Evolutionary conservation across 169 alveolate species (phyloP), one percentile per base, ranked within the genome.

Genomic region (Cryptosporidium ryanae): DNA sequence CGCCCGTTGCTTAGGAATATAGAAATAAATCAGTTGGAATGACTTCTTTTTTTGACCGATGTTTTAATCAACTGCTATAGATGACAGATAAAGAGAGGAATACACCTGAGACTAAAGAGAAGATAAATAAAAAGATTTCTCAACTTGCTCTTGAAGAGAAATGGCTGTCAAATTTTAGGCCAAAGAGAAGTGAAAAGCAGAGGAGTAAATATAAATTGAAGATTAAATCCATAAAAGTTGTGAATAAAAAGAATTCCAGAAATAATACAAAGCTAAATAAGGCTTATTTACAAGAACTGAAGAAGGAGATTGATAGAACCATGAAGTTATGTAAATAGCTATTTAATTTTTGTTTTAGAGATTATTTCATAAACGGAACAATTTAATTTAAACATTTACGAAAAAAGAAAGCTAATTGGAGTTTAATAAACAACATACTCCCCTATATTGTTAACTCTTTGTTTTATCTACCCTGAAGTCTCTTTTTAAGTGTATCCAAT

Each of bases 121-220:
- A 18, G 1, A 46, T 76, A n/a, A 76, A 76, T 46, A 59, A 59
- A n/a, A 34, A 44, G n/a, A 59, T 76, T 32, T 15, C 87, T 23
- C 49, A 59, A 61, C 59, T 59, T 17, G 59, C 59, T 59, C 49
- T 38, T 15, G 38, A 76, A 38, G 76, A 76, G 44, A 76, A 55
- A n/a, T 76, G 87, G 87, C 48, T 76, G n/a, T 67, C 38, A 8
- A 18, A 67, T 17, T 76, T 76, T 25, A 32, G 12, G 5, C 71
- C 87, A 23, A 76, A 76, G 38, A 76, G 71, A 76, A 21, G 31
- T 23, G 68, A 76, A 43, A 76, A 76, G 29, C 29, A 76, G 23
- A 59, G 71, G 59, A 25, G 17, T 38, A 76, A 43, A 21, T 43
- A 34, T 23, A 49, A 76, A 27, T 21, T 61, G 4, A 59, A 55